Evolutionary conservation across 176 grass and related monocot species (phyloP).

Genomic region (Areca catechu): DNA sequence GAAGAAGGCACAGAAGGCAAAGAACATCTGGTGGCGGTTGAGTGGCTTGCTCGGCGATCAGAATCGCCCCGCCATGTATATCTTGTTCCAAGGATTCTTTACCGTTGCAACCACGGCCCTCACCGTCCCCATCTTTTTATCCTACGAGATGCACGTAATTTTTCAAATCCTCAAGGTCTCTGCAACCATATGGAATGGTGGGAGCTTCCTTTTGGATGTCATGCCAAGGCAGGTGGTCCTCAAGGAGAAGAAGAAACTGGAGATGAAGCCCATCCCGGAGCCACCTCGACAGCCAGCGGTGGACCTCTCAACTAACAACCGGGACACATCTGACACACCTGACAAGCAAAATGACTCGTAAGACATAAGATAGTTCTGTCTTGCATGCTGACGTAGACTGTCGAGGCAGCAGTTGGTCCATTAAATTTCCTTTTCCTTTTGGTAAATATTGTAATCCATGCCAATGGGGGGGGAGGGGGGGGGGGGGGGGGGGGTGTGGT

Average conservation of each 20-base stretch:
- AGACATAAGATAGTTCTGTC: no score
- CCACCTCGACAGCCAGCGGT: slow-evolving; percentile 1
- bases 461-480: no score
- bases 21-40: slow-evolving; percentile 93
- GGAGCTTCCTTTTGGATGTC: slow-evolving; percentile 89
- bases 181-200: slow-evolving; percentile 78
- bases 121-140: slow-evolving; percentile 88
- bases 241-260: slow-evolving; percentile 73
- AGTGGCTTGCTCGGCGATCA: slow-evolving; percentile 79
- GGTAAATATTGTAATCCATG: no score
- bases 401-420: no score
- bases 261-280: slow-evolving; percentile 48
- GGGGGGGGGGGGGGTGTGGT: no score
- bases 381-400: no score
- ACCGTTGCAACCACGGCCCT: slow-evolving; percentile 79
- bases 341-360: no score
- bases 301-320: background rate
- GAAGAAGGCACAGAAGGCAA: slow-evolving; percentile 97
- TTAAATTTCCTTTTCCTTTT: no score
- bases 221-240: slow-evolving; percentile 62
- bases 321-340: no score
- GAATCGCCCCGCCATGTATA: slow-evolving; percentile 90
- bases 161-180: slow-evolving; percentile 93
- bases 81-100: slow-evolving; percentile 68
- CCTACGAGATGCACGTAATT: slow-evolving; percentile 55